A percentile compares a stretch with the other conserved stretches of the same genome.
phyloP scores from a whole-genome alignment of 306 rosid genomes.

The Quercus wislizeni region DNA sequence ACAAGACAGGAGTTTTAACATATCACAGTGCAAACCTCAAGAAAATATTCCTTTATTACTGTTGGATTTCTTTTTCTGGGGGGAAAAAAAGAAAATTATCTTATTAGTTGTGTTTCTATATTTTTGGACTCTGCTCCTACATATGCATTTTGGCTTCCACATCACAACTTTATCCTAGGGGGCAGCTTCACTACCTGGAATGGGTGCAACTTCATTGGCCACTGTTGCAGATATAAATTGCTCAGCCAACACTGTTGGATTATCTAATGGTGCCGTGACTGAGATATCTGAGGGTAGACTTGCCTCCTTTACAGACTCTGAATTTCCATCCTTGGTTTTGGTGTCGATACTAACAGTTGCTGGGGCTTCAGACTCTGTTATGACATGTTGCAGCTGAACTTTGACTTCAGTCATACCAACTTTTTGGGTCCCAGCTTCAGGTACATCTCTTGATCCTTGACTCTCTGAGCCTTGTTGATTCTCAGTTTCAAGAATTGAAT shows the following conservation, averaged over 20 bases:
- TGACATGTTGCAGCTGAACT: conserved; percentile 1
- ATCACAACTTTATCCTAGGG: not conserved
- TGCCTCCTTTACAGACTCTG: conserved; percentile 7
- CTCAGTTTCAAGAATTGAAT: not conserved
- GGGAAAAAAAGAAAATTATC: not conserved
- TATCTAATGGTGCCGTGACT: not conserved
- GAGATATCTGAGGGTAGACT: not conserved
- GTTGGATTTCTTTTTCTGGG: too few relatives aligned
- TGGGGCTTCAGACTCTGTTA: not conserved
- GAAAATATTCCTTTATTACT: too few relatives aligned
- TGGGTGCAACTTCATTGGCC: not conserved
- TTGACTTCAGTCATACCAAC: not conserved
- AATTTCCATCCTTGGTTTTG: conserved; percentile 7
- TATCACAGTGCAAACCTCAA: too few relatives aligned
- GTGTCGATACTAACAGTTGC: not conserved
- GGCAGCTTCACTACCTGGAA: not conserved
- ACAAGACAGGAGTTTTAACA: too few relatives aligned
- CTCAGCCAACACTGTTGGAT: conserved; percentile 4
- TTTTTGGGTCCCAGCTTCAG: conserved; percentile 18
- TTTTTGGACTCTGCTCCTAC: not conserved
- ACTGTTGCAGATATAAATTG: not conserved
- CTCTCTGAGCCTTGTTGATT: conserved; percentile 10
- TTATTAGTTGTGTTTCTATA: not conserved
- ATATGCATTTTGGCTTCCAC: not conserved
- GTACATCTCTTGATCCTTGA: conserved; percentile 4